Conservation (phyloP, 2,329 filamentous ascomycete species). For the Elsinoe batatas region DNA sequence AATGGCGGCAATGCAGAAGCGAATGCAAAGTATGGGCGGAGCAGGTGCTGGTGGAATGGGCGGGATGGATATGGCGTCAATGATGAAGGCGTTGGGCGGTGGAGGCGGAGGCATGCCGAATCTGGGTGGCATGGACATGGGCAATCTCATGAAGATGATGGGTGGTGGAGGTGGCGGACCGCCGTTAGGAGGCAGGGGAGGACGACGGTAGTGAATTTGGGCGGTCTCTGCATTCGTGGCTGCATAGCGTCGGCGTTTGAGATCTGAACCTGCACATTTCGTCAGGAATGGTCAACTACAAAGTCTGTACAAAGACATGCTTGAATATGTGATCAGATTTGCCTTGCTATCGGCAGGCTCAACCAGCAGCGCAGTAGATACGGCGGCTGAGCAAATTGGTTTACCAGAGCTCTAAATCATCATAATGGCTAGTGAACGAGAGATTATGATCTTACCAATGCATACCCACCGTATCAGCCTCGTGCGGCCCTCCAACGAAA, state of each 20-base stretch:
- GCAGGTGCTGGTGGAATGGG: slow-evolving; percentile 50
- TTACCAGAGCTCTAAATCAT: slow-evolving; percentile 36
- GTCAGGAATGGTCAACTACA: neutral
- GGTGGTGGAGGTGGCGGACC: slow-evolving; percentile 34
- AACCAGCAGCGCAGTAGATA: slow-evolving; percentile 35
- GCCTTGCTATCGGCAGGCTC: slow-evolving; percentile 42
- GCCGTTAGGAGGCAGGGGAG: slow-evolving; percentile 34
- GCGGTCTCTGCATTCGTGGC: neutral
- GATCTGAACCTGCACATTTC: neutral
- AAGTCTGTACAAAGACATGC: neutral
- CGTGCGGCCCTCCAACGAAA: slow-evolving; percentile 13
- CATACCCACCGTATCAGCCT: slow-evolving; percentile 11
- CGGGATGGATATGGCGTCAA: slow-evolving; percentile 70
- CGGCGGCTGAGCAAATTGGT: slow-evolving; percentile 41
- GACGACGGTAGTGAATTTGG: neutral
- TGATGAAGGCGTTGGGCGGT: slow-evolving; percentile 81
- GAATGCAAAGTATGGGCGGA: slow-evolving; percentile 78
- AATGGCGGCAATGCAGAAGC: slow-evolving; percentile 93
- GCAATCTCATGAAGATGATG: slow-evolving; percentile 70
- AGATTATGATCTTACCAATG: slow-evolving; percentile 5
- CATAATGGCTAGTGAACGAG: slow-evolving; percentile 18
- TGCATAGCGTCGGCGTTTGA: slow-evolving; percentile 17
- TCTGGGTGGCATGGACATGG: slow-evolving; percentile 47
- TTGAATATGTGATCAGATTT: slow-evolving; percentile 30
- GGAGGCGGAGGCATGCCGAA: slow-evolving; percentile 52